Base-by-base conservation (phyloP, 805 yeast genomes). In the Metschnikowia vanudenii region DNA sequence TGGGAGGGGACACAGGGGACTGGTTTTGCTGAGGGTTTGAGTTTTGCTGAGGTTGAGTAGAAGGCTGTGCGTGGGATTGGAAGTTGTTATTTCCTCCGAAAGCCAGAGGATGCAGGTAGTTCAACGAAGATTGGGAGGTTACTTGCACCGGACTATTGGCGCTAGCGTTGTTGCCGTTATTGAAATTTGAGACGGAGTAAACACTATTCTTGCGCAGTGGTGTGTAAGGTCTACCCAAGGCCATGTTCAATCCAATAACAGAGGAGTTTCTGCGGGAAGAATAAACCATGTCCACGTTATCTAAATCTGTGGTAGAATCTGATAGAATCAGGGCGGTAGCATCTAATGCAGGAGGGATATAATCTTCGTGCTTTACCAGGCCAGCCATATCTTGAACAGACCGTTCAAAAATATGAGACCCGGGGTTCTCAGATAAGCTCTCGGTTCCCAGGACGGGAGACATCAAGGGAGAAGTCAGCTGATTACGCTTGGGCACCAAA, bases 261-360 rank as follows among this genome's bases (percentile, higher is more conserved):
- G 81, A 75, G 4, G 83, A 76, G 50, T 81, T 79, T 52, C 85
- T 73, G 47, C 84, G 69, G 37, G 55, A 57, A 30, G 84, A 69
- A 56, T 82, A 82, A 14, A 88, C 81, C 65, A 88, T 79, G 49
- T 86, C 91, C 12, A 87, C 81, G 45, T 78, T 75, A 53, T 85
- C 84, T 49, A 89, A 75, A 56, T 84, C 79, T 4, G 85, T 71
- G 37, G 71, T 66, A 56, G 81, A 82, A 12, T 82, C 78, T 36
- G 82, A 73, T 31, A 86, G 70, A 49, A 84, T 80, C 16, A 82
- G 76, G 4, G 94, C 79, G 8, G 96, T 88, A 18, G 77, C 77
- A 57, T 88, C 96, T 55, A 88, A 70, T 6, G 88, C 88, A 0
- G 96, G 91, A 1, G 95, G 86, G 17, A 88, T 86, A 54, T 67